Evolutionary conservation across 106 monocot genomes (phyloP).

Genomic region (Platanthera guangdongensis): DNA sequence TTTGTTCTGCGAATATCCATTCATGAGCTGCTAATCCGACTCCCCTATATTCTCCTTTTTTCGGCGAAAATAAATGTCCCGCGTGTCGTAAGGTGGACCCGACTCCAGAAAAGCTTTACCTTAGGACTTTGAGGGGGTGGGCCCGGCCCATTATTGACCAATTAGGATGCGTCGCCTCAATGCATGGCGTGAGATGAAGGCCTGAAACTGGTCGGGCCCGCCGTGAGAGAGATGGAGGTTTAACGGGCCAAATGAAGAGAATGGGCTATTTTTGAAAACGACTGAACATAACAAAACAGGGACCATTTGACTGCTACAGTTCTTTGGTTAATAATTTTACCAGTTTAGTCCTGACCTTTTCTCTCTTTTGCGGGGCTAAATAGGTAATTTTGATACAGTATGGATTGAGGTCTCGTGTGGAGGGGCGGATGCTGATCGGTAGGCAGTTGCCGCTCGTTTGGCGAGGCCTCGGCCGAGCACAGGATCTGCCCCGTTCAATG

Average conservation of each 20-base stretch:
- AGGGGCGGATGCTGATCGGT: too few species aligned
- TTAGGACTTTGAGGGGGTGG: not conserved
- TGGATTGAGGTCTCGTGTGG: too few species aligned
- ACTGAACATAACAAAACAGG: not conserved
- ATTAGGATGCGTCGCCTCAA: not conserved
- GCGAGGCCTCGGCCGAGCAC: too few species aligned
- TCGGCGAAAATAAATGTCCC: not conserved
- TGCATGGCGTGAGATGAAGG: not conserved
- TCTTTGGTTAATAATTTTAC: not conserved
- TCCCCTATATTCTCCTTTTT: not conserved
- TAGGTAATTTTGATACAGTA: too few species aligned
- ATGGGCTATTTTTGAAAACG: not conserved
- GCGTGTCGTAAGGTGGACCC: not conserved
- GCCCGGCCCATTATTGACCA: not conserved
- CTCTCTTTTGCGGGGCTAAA: too few species aligned
- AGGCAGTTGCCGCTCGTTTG: too few species aligned
- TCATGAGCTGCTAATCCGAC: too few species aligned
- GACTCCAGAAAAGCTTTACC: not conserved
- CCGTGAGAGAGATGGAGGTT: not conserved
- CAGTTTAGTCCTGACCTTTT: too few species aligned
- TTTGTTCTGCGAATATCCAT: too few species aligned
- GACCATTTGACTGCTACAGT: too few species aligned
- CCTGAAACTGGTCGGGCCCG: not conserved
- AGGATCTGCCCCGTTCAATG: too few species aligned
- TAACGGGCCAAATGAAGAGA: not conserved